Conservation (phyloP, 495 filamentous ascomycete genomes). For the Aspergillus sclerotioniger region DNA sequence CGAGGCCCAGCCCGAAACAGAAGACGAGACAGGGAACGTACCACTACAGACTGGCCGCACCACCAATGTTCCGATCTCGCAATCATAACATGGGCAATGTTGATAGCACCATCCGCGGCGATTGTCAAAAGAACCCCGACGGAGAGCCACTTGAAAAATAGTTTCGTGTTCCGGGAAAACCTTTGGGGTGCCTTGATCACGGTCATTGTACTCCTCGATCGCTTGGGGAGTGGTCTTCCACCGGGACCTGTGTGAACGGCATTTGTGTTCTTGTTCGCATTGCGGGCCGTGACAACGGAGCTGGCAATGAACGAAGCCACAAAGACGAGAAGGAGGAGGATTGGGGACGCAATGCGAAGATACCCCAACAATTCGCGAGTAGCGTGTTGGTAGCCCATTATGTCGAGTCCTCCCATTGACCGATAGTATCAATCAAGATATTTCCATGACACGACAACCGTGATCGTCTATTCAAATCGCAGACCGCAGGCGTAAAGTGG, state of each 20-base stretch:
- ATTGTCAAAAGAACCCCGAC: constrained; percentile 66
- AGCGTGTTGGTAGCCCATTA: constrained; percentile 36
- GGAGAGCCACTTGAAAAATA: constrained; percentile 73
- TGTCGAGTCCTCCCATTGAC: constrained; percentile 24
- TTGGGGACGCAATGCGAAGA: constrained; percentile 62
- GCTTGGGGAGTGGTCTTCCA: constrained; percentile 74
- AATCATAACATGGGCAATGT: constrained; percentile 72
- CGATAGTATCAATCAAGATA: constrained; percentile 30
- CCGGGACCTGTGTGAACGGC: constrained; percentile 60
- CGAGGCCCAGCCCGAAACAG: not conserved
- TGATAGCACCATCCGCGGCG: constrained; percentile 67
- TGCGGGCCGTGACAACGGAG: constrained; percentile 55
- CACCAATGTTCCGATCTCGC: constrained; percentile 74
- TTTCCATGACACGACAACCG: constrained; percentile 43
- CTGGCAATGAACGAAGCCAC: constrained; percentile 60
- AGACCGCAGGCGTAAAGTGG: constrained; percentile 1
- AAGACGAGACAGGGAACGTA: constrained; percentile 45
- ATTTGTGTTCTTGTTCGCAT: constrained; percentile 35
- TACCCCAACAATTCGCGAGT: constrained; percentile 46
- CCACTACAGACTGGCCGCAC: constrained; percentile 81
- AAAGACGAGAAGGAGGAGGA: constrained; percentile 67
- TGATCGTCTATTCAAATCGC: constrained; percentile 9
- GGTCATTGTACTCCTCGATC: constrained; percentile 39
- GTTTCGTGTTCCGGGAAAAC: constrained; percentile 59
- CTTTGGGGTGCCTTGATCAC: constrained; percentile 36